Evolutionary conservation across 306 rosid species (phyloP).

Genomic region (Cicer arietinum): DNA sequence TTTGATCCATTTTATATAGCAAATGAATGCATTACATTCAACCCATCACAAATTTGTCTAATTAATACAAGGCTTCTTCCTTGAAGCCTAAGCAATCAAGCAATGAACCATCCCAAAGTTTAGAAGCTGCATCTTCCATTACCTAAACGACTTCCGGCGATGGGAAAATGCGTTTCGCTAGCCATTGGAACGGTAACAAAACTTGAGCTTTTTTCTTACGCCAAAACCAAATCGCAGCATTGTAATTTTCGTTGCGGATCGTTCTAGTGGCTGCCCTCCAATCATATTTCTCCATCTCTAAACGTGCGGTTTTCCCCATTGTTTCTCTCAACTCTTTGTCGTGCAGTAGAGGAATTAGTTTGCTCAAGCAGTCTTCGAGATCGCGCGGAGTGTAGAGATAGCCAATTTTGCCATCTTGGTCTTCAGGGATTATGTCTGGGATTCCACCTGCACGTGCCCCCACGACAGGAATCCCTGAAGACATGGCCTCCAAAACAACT

Average conservation of each 20-base stretch:
- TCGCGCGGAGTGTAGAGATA: conserved; percentile 77
- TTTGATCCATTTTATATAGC: conserved; percentile 60
- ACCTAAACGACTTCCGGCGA: conserved; percentile 61
- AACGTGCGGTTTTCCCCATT: conserved; percentile 78
- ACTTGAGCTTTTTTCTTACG: conserved; percentile 88
- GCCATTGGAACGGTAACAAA: conserved; percentile 82
- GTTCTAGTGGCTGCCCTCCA: conserved; percentile 89
- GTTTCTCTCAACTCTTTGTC: conserved; percentile 72
- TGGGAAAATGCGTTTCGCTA: conserved; percentile 73
- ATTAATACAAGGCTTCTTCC: conserved; percentile 47
- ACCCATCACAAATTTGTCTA: conserved; percentile 50
- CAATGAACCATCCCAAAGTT: conserved; percentile 33
- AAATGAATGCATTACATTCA: conserved; percentile 59
- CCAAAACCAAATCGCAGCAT: conserved; percentile 97
- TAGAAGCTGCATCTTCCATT: conserved; percentile 10
- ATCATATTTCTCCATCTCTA: conserved; percentile 89
- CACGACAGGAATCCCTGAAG: conserved; percentile 92
- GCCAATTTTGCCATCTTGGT: conserved; percentile 82
- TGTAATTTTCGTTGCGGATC: conserved; percentile 88
- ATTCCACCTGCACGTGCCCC: conserved; percentile 96
- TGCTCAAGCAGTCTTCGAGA: conserved; percentile 82
- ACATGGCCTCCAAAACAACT: conserved; percentile 92
- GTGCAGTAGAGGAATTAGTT: conserved; percentile 70
- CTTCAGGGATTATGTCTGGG: conserved; percentile 88
- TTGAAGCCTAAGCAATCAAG: conserved; percentile 51